Conservation (phyloP, 83 land plant species). For the Thuja plicata region DNA sequence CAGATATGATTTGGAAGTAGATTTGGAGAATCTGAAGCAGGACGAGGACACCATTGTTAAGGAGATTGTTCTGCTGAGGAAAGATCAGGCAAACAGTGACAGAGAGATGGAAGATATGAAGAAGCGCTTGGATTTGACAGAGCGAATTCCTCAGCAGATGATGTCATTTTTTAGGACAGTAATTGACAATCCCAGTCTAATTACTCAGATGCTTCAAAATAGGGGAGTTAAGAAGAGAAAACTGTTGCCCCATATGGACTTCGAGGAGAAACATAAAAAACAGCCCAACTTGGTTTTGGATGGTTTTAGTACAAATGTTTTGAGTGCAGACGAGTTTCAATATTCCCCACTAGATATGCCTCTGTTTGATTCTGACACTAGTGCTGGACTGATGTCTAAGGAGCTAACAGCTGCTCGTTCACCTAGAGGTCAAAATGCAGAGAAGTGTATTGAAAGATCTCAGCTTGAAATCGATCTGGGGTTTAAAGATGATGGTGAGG, state of each 20-base stretch:
- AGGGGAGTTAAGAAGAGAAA: conserved; percentile 30
- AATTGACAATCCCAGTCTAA: conserved; percentile 29
- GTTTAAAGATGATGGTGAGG: neutral
- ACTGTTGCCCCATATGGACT: conserved; percentile 17
- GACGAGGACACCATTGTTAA: conserved; percentile 19
- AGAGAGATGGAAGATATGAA: conserved; percentile 33
- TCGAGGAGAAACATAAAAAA: neutral
- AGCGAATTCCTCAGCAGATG: conserved; percentile 57
- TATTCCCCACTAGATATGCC: neutral
- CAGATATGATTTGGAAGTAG: neutral
- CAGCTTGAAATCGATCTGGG: neutral
- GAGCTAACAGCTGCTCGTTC: neutral
- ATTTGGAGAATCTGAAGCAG: conserved; percentile 20
- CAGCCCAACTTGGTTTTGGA: neutral
- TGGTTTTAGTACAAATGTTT: neutral
- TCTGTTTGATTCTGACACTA: neutral
- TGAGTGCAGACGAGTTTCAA: neutral
- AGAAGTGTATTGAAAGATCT: neutral
- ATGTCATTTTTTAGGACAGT: conserved; percentile 46
- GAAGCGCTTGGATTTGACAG: conserved; percentile 45
- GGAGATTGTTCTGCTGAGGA: conserved; percentile 36
- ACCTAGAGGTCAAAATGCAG: neutral
- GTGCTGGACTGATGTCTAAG: neutral
- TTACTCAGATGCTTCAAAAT: conserved; percentile 22
- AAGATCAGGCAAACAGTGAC: conserved; percentile 40